phyloP scores from a whole-genome alignment of 768 basidiomycete genomes.

The Lactarius trivialis region DNA sequence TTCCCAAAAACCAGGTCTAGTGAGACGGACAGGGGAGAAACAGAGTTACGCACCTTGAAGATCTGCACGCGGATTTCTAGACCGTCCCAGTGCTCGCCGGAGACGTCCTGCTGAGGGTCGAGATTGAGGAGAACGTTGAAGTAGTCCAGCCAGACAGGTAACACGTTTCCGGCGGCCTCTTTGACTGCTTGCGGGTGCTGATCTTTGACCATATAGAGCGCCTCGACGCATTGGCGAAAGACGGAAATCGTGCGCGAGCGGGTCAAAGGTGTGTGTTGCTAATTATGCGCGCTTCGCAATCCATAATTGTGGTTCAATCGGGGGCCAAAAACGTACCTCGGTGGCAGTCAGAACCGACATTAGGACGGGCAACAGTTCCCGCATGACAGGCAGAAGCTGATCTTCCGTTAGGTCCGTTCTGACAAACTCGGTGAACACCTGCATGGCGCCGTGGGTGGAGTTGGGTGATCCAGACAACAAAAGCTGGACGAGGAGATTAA shows the following conservation, averaged over 20 bases:
- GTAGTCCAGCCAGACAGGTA: slow-evolving; percentile 89
- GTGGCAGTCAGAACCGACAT: slow-evolving; percentile 70
- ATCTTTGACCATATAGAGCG: slow-evolving; percentile 93
- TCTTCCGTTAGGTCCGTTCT: slow-evolving; percentile 90
- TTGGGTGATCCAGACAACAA: slow-evolving; percentile 66
- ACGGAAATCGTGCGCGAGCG: slow-evolving; percentile 81
- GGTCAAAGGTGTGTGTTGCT: slow-evolving; percentile 73
- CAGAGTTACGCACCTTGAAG: slow-evolving; percentile 55
- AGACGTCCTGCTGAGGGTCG: slow-evolving; percentile 59
- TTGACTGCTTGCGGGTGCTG: slow-evolving; percentile 83
- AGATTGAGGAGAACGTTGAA: slow-evolving; percentile 69
- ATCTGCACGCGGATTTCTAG: slow-evolving; percentile 75
- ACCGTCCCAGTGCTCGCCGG: slow-evolving; percentile 68
- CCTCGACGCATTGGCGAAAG: slow-evolving; percentile 83
- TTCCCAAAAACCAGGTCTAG: slow-evolving; percentile 5
- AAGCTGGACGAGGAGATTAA: slow-evolving; percentile 65
- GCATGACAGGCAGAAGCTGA: slow-evolving; percentile 88
- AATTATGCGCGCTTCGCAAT: not conserved
- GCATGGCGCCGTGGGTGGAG: slow-evolving; percentile 92
- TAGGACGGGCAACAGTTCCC: slow-evolving; percentile 80
- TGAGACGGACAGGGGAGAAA: not conserved
- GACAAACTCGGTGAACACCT: slow-evolving; percentile 92
- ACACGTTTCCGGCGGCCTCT: slow-evolving; percentile 70
- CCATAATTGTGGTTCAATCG: slow-evolving; percentile 9
- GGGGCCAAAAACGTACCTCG: slow-evolving; percentile 41